These are phyloP conservation scores for Aciculoconidium aculeatum DNA, from an alignment of 805 yeast genomes.

Conservation along the genomic window DNA sequence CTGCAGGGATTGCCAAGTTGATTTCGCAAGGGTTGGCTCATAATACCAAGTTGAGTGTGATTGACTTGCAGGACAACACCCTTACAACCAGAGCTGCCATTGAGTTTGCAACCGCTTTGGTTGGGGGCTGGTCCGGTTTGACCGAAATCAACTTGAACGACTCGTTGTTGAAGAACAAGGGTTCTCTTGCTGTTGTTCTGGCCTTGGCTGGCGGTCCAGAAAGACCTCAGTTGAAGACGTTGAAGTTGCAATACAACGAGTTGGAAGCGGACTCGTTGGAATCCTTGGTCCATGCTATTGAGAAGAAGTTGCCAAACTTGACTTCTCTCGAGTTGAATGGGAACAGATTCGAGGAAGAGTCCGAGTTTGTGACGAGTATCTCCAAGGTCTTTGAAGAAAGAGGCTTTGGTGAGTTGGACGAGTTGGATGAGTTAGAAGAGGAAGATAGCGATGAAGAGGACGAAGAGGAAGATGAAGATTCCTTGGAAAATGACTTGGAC, in stretches of 20 bases:
- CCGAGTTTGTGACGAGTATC: slow-evolving; percentile 58
- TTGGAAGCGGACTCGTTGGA: slow-evolving; percentile 62
- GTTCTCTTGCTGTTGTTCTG: slow-evolving; percentile 53
- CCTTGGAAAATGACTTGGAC: slow-evolving; percentile 49
- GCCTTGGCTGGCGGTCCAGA: slow-evolving; percentile 35
- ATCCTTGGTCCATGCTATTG: slow-evolving; percentile 49
- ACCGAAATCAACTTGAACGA: slow-evolving; percentile 83
- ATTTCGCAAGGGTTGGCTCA: slow-evolving; percentile 64
- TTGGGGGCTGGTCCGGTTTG: slow-evolving; percentile 55
- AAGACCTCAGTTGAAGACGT: slow-evolving; percentile 42
- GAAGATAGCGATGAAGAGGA: slow-evolving; percentile 64
- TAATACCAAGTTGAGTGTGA: slow-evolving; percentile 53
- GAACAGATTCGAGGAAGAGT: slow-evolving; percentile 86
- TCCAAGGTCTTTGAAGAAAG: slow-evolving; percentile 59
- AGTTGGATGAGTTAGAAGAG: slow-evolving; percentile 92
- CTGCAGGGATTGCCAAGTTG: slow-evolving; percentile 77
- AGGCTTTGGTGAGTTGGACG: slow-evolving; percentile 82
- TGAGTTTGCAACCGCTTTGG: slow-evolving; percentile 39
- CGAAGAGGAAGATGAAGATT: slow-evolving; percentile 53
- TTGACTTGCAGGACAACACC: slow-evolving; percentile 95
- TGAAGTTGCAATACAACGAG: slow-evolving; percentile 87
- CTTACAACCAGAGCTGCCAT: slow-evolving; percentile 70
- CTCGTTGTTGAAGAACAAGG: slow-evolving; percentile 75
- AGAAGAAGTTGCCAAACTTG: slow-evolving; percentile 52
- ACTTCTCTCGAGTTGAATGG: slow-evolving; percentile 82